Percentiles rank a stretch among this genome's conserved stretches.
These are phyloP conservation scores for Phaeoacremonium minimum DNA, from an alignment of 2,329 filamentous ascomycete species.

Conservation along the genomic window DNA sequence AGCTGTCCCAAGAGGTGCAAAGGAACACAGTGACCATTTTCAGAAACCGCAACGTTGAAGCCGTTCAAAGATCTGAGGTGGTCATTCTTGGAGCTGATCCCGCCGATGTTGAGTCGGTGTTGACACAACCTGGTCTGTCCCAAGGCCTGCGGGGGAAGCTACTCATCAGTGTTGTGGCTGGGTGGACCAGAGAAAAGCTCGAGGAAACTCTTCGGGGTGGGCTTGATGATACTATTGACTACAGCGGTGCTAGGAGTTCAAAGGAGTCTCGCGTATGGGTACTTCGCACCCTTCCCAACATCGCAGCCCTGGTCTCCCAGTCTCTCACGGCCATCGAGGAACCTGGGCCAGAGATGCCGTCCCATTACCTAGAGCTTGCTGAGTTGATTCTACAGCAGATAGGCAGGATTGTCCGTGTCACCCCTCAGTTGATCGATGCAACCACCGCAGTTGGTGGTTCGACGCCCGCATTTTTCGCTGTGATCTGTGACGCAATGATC, in stretches of 20 bases:
- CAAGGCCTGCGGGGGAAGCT: conserved; percentile 38
- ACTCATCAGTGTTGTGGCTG: conserved; percentile 46
- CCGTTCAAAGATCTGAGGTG: conserved; percentile 29
- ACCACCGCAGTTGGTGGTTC: conserved; percentile 57
- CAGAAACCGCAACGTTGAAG: conserved; percentile 25
- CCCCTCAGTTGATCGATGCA: conserved; percentile 48
- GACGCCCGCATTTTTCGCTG: conserved; percentile 55
- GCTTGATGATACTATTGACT: conserved; percentile 11
- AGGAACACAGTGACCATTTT: conserved; percentile 18
- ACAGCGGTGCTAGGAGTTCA: too few relatives aligned
- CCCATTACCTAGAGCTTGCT: conserved; percentile 15
- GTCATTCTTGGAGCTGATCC: conserved; percentile 44
- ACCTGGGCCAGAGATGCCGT: conserved; percentile 13
- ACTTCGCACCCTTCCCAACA: conserved; percentile 27
- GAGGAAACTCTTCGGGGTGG: conserved; percentile 27
- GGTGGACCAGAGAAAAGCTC: conserved; percentile 36
- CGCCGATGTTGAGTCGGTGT: conserved; percentile 29
- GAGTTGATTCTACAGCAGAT: conserved; percentile 50
- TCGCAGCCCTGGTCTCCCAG: conserved; percentile 24
- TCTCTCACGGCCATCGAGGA: conserved; percentile 26
- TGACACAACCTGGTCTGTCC: conserved; percentile 28
- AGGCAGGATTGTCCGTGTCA: conserved; percentile 45
- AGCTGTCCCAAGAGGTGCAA: conserved; percentile 12
- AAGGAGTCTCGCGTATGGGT: conserved; percentile 15
- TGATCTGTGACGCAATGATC: conserved; percentile 54